Conservation (phyloP, 805 yeast species). For the Metschnikowia kunwiensis region DNA sequence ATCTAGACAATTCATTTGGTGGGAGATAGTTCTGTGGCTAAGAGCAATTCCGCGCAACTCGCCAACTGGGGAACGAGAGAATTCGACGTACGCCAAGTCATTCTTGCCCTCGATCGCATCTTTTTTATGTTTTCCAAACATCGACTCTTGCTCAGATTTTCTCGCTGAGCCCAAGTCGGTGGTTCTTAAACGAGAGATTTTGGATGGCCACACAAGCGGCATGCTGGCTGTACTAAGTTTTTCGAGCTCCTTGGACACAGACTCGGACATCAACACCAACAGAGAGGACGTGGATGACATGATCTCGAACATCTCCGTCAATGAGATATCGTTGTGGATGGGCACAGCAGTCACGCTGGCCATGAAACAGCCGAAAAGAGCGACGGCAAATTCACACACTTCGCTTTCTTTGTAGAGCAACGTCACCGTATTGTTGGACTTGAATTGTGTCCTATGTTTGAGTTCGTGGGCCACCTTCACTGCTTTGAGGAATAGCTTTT, state of each 20-base stretch:
- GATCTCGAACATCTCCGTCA: constrained; percentile 67
- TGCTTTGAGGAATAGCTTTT: constrained; percentile 73
- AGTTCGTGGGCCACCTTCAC: constrained; percentile 87
- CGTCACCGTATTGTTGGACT: constrained; percentile 79
- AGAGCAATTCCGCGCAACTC: constrained; percentile 91
- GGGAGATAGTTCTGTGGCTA: constrained; percentile 81
- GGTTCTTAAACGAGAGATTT: constrained; percentile 75
- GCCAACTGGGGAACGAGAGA: constrained; percentile 84
- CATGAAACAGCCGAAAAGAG: constrained; percentile 85
- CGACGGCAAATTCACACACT: constrained; percentile 78
- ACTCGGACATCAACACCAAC: constrained; percentile 75
- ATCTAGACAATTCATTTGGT: constrained; percentile 78
- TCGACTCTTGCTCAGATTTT: constrained; percentile 33
- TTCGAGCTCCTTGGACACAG: constrained; percentile 72
- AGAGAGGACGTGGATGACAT: constrained; percentile 73
- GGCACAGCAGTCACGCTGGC: constrained; percentile 97
- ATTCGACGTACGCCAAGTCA: constrained; percentile 91
- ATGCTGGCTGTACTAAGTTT: constrained; percentile 44
- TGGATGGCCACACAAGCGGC: constrained; percentile 66
- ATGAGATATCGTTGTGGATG: constrained; percentile 67
- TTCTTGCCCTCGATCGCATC: constrained; percentile 18
- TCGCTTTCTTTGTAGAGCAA: constrained; percentile 81
- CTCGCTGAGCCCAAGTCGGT: constrained; percentile 73
- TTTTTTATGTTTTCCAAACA: constrained; percentile 14
- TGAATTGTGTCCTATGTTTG: constrained; percentile 65